Conservation (phyloP, 2,329 filamentous ascomycete species). For the Aspergillus luchuensis region DNA sequence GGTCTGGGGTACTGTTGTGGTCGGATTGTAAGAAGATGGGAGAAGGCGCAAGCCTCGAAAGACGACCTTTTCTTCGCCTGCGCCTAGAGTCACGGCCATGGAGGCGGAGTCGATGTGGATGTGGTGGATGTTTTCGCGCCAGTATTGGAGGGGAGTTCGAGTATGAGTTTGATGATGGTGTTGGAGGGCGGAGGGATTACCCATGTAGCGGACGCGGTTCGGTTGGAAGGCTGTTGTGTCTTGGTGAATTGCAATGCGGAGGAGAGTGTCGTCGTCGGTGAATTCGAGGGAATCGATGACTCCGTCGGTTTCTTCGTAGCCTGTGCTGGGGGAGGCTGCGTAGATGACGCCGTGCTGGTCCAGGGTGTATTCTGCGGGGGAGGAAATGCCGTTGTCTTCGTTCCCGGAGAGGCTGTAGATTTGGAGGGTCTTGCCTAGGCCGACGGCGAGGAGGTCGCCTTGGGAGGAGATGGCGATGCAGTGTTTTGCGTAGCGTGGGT, state of each 20-base stretch:
- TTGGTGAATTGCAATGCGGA: slow-evolving; percentile 21
- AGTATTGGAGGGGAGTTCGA: slow-evolving; percentile 16
- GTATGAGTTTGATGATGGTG: too few species aligned
- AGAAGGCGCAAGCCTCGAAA: slow-evolving; percentile 23
- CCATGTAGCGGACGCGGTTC: slow-evolving; percentile 25
- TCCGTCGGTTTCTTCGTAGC: slow-evolving; percentile 24
- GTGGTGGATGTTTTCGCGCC: slow-evolving; percentile 20
- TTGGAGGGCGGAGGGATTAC: slow-evolving; percentile 10
- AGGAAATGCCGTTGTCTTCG: neutral
- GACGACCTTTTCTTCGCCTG: slow-evolving; percentile 13
- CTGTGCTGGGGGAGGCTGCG: neutral
- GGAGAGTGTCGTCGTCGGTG: slow-evolving; percentile 21
- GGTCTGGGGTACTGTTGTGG: neutral
- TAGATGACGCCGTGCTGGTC: slow-evolving; percentile 13
- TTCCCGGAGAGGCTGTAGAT: slow-evolving; percentile 21
- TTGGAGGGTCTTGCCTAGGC: slow-evolving; percentile 22
- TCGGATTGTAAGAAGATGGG: slow-evolving; percentile 5
- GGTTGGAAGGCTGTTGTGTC: slow-evolving; percentile 21
- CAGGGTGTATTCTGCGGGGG: slow-evolving; percentile 21
- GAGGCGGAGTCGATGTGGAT: slow-evolving; percentile 26
- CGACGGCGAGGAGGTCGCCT: slow-evolving; percentile 22
- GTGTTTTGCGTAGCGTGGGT: slow-evolving; percentile 19
- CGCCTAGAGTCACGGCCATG: slow-evolving; percentile 15
- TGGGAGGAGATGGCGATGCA: slow-evolving; percentile 21
- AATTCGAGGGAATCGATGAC: slow-evolving; percentile 25